These are phyloP conservation scores for Taphrina flavorubra DNA, from an alignment of 1,139 yeast species.

Conservation along the genomic window DNA sequence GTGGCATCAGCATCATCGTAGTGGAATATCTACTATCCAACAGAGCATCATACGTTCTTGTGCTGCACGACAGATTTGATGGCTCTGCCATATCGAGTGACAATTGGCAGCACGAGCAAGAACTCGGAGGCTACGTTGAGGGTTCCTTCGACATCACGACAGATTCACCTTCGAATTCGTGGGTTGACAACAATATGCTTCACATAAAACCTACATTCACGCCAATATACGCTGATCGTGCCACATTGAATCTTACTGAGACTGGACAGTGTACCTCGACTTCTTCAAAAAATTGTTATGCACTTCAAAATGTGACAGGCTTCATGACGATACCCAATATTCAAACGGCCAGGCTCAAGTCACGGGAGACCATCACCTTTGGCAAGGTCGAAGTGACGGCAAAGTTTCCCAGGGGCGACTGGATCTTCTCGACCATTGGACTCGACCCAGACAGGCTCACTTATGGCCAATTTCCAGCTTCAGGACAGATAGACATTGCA, in stretches of 20 bases:
- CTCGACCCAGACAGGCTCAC: constrained; percentile 43
- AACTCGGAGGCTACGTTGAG: constrained; percentile 45
- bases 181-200: constrained; percentile 42
- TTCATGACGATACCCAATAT: constrained; percentile 43
- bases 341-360: constrained; percentile 44
- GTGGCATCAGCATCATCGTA: constrained; percentile 26
- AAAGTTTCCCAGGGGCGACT: constrained; percentile 44
- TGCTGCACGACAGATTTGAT: constrained; percentile 24
- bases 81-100: constrained; percentile 12
- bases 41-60: constrained; percentile 25
- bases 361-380: constrained; percentile 40
- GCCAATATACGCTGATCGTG: constrained; percentile 34
- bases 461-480: constrained; percentile 46
- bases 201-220: constrained; percentile 44
- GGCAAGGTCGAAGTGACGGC: constrained; percentile 46
- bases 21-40: constrained; percentile 42
- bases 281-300: constrained; percentile 35
- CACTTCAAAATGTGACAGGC: constrained; percentile 40
- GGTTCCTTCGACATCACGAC: constrained; percentile 45
- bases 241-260: constrained; percentile 41
- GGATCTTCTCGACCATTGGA: constrained; percentile 46
- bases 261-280: constrained; percentile 41
- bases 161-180: constrained; percentile 37
- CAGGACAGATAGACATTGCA: constrained; percentile 45
- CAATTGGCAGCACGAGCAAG: constrained; percentile 43